Conservation (phyloP, 2,329 filamentous ascomycete species). For the Aspergillus neotritici region DNA sequence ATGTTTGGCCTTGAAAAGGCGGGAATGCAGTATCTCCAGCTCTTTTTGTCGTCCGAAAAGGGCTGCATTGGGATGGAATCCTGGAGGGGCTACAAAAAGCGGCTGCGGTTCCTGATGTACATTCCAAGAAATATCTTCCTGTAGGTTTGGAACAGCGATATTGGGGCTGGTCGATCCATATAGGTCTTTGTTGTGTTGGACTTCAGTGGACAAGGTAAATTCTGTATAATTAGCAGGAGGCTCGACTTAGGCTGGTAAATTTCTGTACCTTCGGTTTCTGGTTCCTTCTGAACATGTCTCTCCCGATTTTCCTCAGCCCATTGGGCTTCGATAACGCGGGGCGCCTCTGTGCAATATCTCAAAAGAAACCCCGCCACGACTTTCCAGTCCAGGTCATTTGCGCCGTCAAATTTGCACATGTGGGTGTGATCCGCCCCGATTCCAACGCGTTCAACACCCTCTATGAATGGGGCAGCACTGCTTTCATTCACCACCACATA, state of each 20-base stretch:
- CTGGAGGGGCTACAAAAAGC: constrained; percentile 47
- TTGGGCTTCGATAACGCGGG: constrained; percentile 49
- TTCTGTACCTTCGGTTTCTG: constrained; percentile 34
- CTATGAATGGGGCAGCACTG: constrained; percentile 64
- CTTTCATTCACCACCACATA: constrained; percentile 62
- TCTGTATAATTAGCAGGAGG: background rate
- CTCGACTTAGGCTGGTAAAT: constrained; percentile 22
- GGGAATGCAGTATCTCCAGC: constrained; percentile 53
- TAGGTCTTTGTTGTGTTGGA: background rate
- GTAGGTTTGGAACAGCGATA: constrained; percentile 22
- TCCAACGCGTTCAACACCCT: constrained; percentile 66
- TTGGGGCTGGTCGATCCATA: constrained; percentile 22
- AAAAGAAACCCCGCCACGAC: constrained; percentile 45
- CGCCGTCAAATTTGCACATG: constrained; percentile 67
- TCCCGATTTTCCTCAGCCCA: constrained; percentile 55
- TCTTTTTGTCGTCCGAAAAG: constrained; percentile 59
- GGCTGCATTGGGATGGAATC: constrained; percentile 57
- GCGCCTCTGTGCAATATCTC: constrained; percentile 48
- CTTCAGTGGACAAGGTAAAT: constrained; percentile 9
- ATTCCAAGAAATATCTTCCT: constrained; percentile 17
- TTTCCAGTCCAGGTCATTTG: constrained; percentile 60
- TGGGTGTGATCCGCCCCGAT: constrained; percentile 66
- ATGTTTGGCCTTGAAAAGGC: constrained; percentile 55
- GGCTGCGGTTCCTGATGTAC: constrained; percentile 18
- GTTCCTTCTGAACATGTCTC: constrained; percentile 30